Base-by-base conservation (phyloP, 331 rosid genomes). In the Pyracantha coccinea region DNA sequence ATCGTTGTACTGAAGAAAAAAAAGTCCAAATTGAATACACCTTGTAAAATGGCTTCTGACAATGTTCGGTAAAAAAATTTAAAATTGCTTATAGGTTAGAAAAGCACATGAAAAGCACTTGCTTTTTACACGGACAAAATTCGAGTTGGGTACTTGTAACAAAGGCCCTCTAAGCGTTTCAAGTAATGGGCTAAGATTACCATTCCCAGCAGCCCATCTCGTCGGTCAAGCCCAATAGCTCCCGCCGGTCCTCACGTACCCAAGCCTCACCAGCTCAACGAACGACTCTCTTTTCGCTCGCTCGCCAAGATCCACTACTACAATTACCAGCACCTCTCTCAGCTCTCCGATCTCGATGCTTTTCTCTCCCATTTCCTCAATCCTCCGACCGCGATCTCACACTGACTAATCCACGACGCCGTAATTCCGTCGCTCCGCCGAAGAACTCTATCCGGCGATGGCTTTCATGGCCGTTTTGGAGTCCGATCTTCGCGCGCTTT, bases 381-480 rank as follows among this genome's bases (percentile, higher is more conserved):
- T 44, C 13, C 21, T 11, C 2, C 20, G 17, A 29, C 16, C 59
- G 33, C 19, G 69, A 76, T 76, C 35, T 58, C 78, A 38, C 66
- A 35, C 28, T 19, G 16, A 15, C 44, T 25, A 35, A 47, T 65
- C 78, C 64, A 73, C 45, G 69, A 74, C 55, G 68, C 73, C 28
- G 27, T 15, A 58, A n/a, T 23, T 21, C 20, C 29, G 28, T 35
- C 60, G 58, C 25, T 50, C 44, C 65, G 27, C 68, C 53, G 78
- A 75, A 54, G 73, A 33, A 53, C 69, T 62, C 16, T 16, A 27
- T 74, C 69, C 77, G 74, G 76, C 76, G 77, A 93, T 91, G 98
- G 96, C 97, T 87, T 93, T 93, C 91, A 93, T 91, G 98, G 96
- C 96, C 76, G 98, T 88, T 73, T 84, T 93, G 83, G 98, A 93